These are phyloP conservation scores for Rhizopus arrhizus DNA, from an alignment of 371 early-diverging fungal species.

Conservation along the genomic window DNA sequence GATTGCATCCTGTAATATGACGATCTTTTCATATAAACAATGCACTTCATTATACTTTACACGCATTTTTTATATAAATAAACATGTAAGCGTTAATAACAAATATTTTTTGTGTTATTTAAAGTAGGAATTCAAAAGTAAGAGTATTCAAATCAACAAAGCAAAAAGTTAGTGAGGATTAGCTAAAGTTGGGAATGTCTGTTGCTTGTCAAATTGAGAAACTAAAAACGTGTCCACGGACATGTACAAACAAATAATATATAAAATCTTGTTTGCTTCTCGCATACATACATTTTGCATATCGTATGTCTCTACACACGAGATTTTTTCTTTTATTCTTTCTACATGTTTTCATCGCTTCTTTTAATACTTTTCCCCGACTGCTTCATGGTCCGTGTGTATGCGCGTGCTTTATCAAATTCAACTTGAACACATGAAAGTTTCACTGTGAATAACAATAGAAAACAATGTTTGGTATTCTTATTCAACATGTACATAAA, in stretches of 20 bases:
- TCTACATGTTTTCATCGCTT: not conserved
- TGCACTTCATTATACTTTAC: not conserved
- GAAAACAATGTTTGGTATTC: too few relatives aligned
- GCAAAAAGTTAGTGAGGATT: slow-evolving; percentile 10
- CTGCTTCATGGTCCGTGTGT: not conserved
- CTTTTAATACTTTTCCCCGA: not conserved
- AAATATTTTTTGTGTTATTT: too few relatives aligned
- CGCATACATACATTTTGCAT: not conserved
- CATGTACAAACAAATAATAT: slow-evolving; percentile 3
- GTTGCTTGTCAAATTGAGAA: not conserved
- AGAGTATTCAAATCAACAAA: not conserved
- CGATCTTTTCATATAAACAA: slow-evolving; percentile 4
- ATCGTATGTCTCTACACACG: not conserved
- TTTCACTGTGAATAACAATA: too few relatives aligned
- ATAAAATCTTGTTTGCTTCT: not conserved
- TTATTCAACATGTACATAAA: too few relatives aligned
- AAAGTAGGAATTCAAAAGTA: not conserved
- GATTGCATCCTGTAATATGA: slow-evolving; percentile 14
- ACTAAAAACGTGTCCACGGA: not conserved
- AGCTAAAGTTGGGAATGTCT: slow-evolving; percentile 3
- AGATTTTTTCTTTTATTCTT: not conserved
- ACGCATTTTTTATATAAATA: too few relatives aligned
- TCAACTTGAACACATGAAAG: too few relatives aligned
- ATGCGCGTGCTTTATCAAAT: not conserved
- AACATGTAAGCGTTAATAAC: too few relatives aligned